Evolutionary conservation across 225 moss, liverwort and hornwort species (phyloP), one percentile per base, ranked within the genome.

Genomic region (Pseudisothecium myosuroides): DNA sequence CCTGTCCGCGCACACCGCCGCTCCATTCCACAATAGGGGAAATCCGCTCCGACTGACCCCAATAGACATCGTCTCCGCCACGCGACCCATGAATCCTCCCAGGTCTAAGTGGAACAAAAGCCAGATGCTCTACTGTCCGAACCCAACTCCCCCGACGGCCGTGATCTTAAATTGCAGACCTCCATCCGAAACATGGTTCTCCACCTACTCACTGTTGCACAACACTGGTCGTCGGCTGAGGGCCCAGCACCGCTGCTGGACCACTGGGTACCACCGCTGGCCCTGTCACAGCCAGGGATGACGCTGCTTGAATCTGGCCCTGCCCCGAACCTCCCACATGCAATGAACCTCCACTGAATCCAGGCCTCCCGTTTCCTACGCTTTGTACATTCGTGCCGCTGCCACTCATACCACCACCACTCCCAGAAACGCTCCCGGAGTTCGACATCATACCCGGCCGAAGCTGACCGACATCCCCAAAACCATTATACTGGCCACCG

Each of bases 381-480:
- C 91, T 92, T 55, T 94, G 92, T 80, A 91, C 92, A 92, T 85
- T 92, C 88, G 89, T 56, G 60, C 85, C 76, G 66, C 89, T 90
- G 88, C 77, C 87, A 88, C 67, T 88, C 71, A 67, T 84, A 76
- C 78, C 87, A 62, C 31, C 71, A 71, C 62, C 85, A 21, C 86
- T 76, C 67, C 81, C 71, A 68, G 81, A 79, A 66, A 26, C 83
- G 81, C 66, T 87, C 71, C 75, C 90, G 13, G 91, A 72, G 71
- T 54, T 88, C 37, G 91, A 87, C 81, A 89, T 56, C 88, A 77
- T 68, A 58, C 91, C 90, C 81, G 84, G 68, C 60, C 88, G 94
- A 55, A 89, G 59, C 92, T 85, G 90, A 56, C 84, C 90, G 66
- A 75, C 87, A 31, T 93, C 94, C 80, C 85, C 92, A 63, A 89